These are phyloP conservation scores for Tremellales sp. DNA, from an alignment of 1,284 basidiomycete genomes.

Conservation along the genomic window DNA sequence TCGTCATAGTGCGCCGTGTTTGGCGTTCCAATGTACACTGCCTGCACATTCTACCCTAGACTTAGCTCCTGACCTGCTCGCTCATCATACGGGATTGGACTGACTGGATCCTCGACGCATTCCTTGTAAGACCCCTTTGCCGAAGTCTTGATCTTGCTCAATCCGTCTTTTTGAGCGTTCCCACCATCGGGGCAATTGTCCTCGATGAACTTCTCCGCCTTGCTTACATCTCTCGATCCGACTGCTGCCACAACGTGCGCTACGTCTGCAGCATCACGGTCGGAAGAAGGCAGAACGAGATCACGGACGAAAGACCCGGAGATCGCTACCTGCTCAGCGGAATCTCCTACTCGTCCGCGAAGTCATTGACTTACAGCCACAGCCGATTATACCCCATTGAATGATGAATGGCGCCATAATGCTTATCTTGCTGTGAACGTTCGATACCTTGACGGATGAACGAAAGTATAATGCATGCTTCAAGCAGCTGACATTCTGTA, in stretches of 20 bases:
- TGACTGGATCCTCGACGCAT: conserved; percentile 43
- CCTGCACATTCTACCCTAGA: conserved; percentile 48
- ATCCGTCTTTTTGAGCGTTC: conserved; percentile 27
- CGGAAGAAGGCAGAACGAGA: conserved; percentile 38
- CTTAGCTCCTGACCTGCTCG: neutral
- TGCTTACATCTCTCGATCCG: conserved; percentile 43
- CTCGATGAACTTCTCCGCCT: conserved; percentile 47
- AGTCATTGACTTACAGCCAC: conserved; percentile 25
- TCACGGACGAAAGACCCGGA: conserved; percentile 47
- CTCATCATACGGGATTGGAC: conserved; percentile 2
- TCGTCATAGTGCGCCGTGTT: conserved; percentile 51
- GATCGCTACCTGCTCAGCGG: conserved; percentile 28
- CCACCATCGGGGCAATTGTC: conserved; percentile 33
- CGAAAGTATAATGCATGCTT: no score
- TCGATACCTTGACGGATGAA: no score
- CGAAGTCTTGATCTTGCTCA: conserved; percentile 21
- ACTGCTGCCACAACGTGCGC: conserved; percentile 49
- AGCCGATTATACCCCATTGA: conserved; percentile 34
- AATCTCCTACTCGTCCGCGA: neutral
- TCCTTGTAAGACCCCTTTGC: conserved; percentile 46
- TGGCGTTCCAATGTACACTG: conserved; percentile 53
- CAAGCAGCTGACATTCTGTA: no score
- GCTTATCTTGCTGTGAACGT: no score
- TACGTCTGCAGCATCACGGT: conserved; percentile 46
- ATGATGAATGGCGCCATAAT: conserved; percentile 28